Base-by-base conservation (phyloP, 306 rosid genomes). In the Ammopiptanthus mongolicus region DNA sequence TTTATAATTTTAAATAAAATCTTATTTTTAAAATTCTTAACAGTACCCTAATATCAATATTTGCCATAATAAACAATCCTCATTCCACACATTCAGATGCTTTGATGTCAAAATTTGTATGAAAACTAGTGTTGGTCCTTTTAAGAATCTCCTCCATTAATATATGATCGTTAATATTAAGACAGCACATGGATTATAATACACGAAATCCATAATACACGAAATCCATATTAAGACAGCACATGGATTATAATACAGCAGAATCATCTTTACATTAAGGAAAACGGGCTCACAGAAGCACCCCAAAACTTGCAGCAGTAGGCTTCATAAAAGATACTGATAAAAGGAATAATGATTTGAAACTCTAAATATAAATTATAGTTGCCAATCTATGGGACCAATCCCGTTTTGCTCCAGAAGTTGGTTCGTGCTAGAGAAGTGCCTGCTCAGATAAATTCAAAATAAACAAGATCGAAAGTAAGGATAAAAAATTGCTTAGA, bases 351-450 rank as follows among this genome's bases (percentile, higher is more conserved):
- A 10, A 61, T 33, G 10, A 10, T 13, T 57, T 65, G 53, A 6
- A 69, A 42, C 52, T 50, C 51, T 18, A 28, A 50, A 33, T 33
- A 67, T 25, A 42, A 25, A 58, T 84, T 80, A 91, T 25, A 95
- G 92, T 79, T 95, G 91, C 98, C 98, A 95, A 72, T 91, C 96
- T 46, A 95, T 95, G 39, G 97, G 74, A 75, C 68, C 25, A 61
- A 60, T 53, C 6, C 88, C 90, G 87, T 53, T 81, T 86, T 88
- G 75, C 88, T 91, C 86, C 72, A 91, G 86, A 82, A 88, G 93
- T 71, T 85, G 72, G 83, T 95, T 95, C 14, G 96, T 90, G 77
- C 80, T 86, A 77, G 97, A 95, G 86, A 91, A 95, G 87, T 95
- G 98, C 89, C 97, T 91, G 90, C 78, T 18, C 61, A 78, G 47